Conservation (phyloP, 805 yeast genomes). For the Hanseniaspora clermontiae region DNA sequence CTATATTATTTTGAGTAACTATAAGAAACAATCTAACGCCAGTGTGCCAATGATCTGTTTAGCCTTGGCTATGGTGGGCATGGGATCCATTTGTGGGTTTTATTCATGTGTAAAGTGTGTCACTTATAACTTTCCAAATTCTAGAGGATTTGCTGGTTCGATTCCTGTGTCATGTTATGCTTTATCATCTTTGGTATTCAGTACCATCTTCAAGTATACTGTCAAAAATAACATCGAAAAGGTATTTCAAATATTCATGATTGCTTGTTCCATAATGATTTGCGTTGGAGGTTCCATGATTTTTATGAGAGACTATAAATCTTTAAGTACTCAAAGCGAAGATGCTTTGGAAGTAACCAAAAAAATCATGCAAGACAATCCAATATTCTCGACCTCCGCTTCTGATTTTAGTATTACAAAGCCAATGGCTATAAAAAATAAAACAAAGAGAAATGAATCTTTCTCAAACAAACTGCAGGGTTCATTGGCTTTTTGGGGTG, state of each 20-base stretch:
- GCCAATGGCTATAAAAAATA: constrained; percentile 16
- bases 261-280: constrained; percentile 33
- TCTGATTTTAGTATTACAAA: constrained; percentile 7
- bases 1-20: constrained; percentile 37
- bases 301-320: constrained; percentile 1
- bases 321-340: background rate
- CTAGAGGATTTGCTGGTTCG: constrained; percentile 59
- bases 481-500: constrained; percentile 23
- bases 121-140: constrained; percentile 51
- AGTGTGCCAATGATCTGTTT: constrained; percentile 34
- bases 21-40: constrained; percentile 28
- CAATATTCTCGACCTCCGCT: background rate
- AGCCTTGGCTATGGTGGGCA: constrained; percentile 44
- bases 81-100: constrained; percentile 50
- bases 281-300: constrained; percentile 21
- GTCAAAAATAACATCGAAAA: constrained; percentile 44
- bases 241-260: constrained; percentile 42
- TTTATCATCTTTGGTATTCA: constrained; percentile 53
- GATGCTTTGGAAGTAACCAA: background rate
- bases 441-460: constrained; percentile 17
- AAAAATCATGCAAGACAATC: background rate
- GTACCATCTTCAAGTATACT: constrained; percentile 41
- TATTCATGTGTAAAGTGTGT: constrained; percentile 43
- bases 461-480: constrained; percentile 22
- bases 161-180: constrained; percentile 61